These are phyloP conservation scores for Pascua sp. DNA, from an alignment of 1,284 basidiomycete species.

Conservation along the genomic window DNA sequence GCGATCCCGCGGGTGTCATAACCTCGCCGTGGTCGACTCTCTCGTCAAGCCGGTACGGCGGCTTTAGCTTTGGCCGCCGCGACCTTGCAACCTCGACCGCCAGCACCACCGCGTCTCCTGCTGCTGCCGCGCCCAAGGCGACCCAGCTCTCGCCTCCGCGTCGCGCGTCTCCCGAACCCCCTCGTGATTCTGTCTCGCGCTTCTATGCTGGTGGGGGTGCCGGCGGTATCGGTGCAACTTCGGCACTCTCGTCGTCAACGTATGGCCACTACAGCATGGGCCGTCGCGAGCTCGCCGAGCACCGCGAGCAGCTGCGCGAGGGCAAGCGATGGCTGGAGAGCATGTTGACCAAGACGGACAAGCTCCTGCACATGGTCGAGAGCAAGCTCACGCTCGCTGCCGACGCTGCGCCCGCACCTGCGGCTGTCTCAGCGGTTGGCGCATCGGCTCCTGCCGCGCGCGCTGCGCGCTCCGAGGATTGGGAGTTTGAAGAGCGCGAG, in stretches of 20 bases:
- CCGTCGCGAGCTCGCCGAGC: constrained; percentile 44
- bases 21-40: constrained; percentile 30
- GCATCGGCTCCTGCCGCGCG: not conserved
- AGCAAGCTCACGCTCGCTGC: constrained; percentile 28
- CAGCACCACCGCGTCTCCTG: constrained; percentile 9
- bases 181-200: constrained; percentile 16
- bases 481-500: constrained; percentile 46
- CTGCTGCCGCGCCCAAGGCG: constrained; percentile 7
- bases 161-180: constrained; percentile 31
- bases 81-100: constrained; percentile 15
- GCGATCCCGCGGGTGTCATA: constrained; percentile 24
- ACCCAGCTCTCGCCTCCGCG: constrained; percentile 24
- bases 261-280: constrained; percentile 39
- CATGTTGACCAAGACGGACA: constrained; percentile 46
- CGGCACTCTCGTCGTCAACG: not conserved
- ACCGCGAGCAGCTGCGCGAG: constrained; percentile 48
- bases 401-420: not conserved
- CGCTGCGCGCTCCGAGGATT: constrained; percentile 20
- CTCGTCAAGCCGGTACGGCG: constrained; percentile 25
- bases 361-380: constrained; percentile 44
- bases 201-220: constrained; percentile 12
- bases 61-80: constrained; percentile 28
- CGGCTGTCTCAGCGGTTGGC: constrained; percentile 2
- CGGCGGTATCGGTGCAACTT: not conserved
- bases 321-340: constrained; percentile 48